Base-by-base conservation (phyloP, 257 asterid genomes). In the Catharanthus roseus region DNA sequence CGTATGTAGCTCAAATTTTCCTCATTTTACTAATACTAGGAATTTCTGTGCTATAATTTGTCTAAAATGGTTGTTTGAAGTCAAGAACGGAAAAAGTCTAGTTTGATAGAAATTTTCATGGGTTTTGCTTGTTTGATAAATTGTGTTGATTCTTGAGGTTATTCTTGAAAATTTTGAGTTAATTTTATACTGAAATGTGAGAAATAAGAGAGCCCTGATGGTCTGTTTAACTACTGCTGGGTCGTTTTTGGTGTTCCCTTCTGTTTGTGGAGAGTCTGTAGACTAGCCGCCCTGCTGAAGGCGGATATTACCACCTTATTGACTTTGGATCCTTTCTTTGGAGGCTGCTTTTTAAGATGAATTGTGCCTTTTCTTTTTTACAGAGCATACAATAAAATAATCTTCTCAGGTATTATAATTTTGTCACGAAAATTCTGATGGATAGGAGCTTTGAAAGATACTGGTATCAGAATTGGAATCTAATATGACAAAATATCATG, bases 1-100 rank as follows among this genome's bases (percentile, higher is more conserved):
- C 34, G 71, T 44, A n/a, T 78, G 73, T 34, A 62, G 9, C 39
- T 65, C 44, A 4, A n/a, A 41, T 34, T 21, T 23, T 11, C 26
- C 3, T 71, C n/a, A 19, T 29, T 41, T 42, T 60, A 18, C 11
- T 9, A 4, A 16, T 3, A 18, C 12, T 39, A 47, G 53, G 19
- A 51, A 44, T 0, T 63, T 24, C 1, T 24, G 2, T n/a, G 3
- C 12, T 23, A 3, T 12, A 12, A 15, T 63, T 47, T 45, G 45
- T 61, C 28, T 61, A 13, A 34, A 49, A 31, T 12, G 16, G 10
- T 71, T 21, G 38, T 31, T 56, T 56, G 62, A 55, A 55, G 18
- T 56, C 21, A 21, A 31, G 65, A 60, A 29, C 31, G 23, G 69
- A 12, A 34, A 56, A 44, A 49, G 29, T 71, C 36, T 60, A 3